Percentiles rank a stretch among this genome's conserved stretches.
Conservation (phyloP, 2,329 filamentous ascomycete species). For the Ascomycota sp. region DNA sequence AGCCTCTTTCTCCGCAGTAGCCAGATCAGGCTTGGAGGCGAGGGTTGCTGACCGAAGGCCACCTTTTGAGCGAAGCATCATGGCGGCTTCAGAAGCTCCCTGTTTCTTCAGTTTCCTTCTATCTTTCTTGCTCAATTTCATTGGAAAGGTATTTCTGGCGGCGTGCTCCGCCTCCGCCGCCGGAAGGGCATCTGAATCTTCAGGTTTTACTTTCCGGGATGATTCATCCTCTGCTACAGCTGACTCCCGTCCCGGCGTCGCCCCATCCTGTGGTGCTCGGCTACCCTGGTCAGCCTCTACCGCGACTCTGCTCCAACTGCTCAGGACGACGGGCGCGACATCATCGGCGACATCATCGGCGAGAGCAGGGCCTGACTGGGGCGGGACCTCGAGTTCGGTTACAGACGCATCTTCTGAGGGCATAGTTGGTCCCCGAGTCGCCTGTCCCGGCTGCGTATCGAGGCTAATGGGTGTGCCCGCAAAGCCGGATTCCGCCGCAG, state of each 20-base stretch:
- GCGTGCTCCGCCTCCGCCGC: no score
- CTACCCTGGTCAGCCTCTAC: neutral
- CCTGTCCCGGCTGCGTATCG: neutral
- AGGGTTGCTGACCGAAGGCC: no score
- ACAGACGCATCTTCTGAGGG: neutral
- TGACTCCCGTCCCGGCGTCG: no score
- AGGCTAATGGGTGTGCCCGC: neutral
- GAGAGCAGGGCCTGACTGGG: neutral
- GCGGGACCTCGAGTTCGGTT: neutral
- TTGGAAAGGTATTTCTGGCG: slow-evolving; percentile 3
- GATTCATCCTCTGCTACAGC: no score
- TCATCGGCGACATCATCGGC: neutral
- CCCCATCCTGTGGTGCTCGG: neutral
- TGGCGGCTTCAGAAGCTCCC: slow-evolving; percentile 5
- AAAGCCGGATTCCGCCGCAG: slow-evolving; percentile 1
- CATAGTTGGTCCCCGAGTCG: neutral
- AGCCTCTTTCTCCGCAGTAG: neutral
- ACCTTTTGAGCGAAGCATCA: slow-evolving; percentile 1
- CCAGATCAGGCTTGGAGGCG: no score
- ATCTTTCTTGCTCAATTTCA: slow-evolving; percentile 14
- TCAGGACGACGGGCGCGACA: neutral
- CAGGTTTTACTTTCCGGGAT: no score
- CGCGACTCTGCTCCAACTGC: neutral
- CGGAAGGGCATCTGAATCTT: no score
- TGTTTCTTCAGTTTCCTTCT: slow-evolving; percentile 15